These are phyloP conservation scores for Suhomyces bribrorum DNA, from an alignment of 1,139 yeast genomes.

Conservation along the genomic window DNA sequence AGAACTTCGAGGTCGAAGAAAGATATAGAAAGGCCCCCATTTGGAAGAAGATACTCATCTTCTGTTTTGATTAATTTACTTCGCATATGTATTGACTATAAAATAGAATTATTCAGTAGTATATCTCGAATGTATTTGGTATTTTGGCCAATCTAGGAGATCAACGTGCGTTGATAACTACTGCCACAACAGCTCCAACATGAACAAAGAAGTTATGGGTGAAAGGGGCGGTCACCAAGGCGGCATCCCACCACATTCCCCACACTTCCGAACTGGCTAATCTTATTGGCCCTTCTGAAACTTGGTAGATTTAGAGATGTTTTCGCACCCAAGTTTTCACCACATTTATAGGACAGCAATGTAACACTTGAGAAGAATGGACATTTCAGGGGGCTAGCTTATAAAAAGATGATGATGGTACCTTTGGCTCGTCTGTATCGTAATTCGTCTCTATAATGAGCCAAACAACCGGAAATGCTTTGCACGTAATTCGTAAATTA, in stretches of 20 bases:
- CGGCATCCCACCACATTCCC: too few relatives aligned
- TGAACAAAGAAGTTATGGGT: too few relatives aligned
- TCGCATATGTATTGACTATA: not conserved
- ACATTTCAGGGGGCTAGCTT: not conserved
- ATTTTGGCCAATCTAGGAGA: too few relatives aligned
- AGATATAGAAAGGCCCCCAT: constrained; percentile 22
- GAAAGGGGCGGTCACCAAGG: too few relatives aligned
- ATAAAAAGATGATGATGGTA: not conserved
- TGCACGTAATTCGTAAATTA: not conserved
- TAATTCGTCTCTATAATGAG: not conserved
- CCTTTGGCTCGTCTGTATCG: not conserved
- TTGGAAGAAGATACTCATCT: constrained; percentile 23
- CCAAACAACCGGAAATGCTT: not conserved
- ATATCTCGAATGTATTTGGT: too few relatives aligned
- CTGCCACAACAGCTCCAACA: too few relatives aligned
- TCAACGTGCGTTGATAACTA: too few relatives aligned
- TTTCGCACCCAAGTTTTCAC: constrained; percentile 5
- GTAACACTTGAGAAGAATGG: not conserved
- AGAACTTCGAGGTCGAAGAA: constrained; percentile 24
- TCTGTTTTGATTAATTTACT: constrained; percentile 17
- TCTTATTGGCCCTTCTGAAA: not conserved
- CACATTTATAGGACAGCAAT: constrained; percentile 1
- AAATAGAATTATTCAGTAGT: too few relatives aligned
- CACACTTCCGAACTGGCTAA: not conserved
- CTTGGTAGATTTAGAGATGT: not conserved